phyloP scores from a whole-genome alignment of 352 stramenopile genomes.

The Globisporangium apiculatum region DNA sequence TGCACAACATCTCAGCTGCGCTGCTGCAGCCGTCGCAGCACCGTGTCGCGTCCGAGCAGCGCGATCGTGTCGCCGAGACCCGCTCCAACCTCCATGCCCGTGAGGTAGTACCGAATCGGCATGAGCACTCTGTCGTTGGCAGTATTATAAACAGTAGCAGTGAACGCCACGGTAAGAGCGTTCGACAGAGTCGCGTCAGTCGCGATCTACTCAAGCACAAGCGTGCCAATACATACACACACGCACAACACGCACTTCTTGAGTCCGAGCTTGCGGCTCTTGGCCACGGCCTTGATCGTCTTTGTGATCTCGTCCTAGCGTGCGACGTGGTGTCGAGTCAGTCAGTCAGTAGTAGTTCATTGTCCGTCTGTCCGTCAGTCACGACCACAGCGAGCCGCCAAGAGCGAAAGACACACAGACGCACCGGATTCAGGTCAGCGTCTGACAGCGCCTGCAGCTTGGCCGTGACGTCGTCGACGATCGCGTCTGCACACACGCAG shows the following conservation, averaged over 20 bases:
- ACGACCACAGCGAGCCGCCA: neutral
- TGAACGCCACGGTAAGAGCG: neutral
- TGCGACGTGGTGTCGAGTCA: too few relatives aligned
- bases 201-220: neutral
- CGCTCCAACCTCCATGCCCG: conserved; percentile 80
- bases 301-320: conserved; percentile 68
- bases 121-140: conserved; percentile 61
- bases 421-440: conserved; percentile 62
- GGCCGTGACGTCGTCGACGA: conserved; percentile 40
- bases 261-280: conserved; percentile 64
- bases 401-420: conserved; percentile 1
- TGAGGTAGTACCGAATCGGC: conserved; percentile 83
- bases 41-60: conserved; percentile 55
- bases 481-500: conserved; percentile 19
- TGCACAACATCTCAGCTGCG: neutral
- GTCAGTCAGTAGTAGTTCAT: too few relatives aligned
- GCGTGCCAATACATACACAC: neutral
- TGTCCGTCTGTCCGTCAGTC: neutral
- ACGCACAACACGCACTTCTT: conserved; percentile 71
- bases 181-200: neutral
- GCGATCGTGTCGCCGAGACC: conserved; percentile 79
- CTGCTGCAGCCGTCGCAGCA: conserved; percentile 37
- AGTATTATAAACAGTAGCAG: neutral
- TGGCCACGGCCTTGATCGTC: conserved; percentile 68
- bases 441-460: conserved; percentile 43